A percentile compares a stretch with the other conserved stretches of the same genome.
Conservation (phyloP, 2,329 filamentous ascomycete genomes). For the Stachybotrys echinatus region DNA sequence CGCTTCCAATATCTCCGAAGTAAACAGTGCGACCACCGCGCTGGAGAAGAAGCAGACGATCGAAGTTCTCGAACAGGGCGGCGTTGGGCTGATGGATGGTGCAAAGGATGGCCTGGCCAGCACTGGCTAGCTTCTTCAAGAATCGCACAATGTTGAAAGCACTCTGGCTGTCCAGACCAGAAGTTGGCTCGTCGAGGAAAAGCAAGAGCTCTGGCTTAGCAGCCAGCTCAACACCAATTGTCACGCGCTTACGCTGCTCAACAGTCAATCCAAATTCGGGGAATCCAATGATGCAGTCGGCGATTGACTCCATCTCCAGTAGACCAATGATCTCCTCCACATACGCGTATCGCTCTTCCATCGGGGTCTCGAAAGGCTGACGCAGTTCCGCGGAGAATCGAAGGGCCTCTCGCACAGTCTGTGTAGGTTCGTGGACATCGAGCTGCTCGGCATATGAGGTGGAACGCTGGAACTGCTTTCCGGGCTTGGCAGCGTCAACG, state of each 20-base stretch:
- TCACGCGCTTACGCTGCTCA: constrained; percentile 69
- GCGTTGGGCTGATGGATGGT: constrained; percentile 90
- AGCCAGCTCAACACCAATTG: constrained; percentile 84
- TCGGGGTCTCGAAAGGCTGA: constrained; percentile 48
- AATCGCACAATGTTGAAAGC: constrained; percentile 76
- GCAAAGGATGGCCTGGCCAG: constrained; percentile 82
- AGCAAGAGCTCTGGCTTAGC: constrained; percentile 74
- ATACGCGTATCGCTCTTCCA: constrained; percentile 51
- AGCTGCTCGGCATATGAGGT: constrained; percentile 60
- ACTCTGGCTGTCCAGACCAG: constrained; percentile 57
- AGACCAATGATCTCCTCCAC: constrained; percentile 57
- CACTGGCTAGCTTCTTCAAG: constrained; percentile 69
- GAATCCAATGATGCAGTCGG: constrained; percentile 53
- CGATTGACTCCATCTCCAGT: constrained; percentile 53
- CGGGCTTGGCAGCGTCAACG: constrained; percentile 51
- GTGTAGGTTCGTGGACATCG: constrained; percentile 56
- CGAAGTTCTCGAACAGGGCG: constrained; percentile 82
- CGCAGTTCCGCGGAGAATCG: constrained; percentile 58
- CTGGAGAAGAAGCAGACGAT: constrained; percentile 73
- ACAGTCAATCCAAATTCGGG: constrained; percentile 66
- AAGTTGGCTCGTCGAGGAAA: constrained; percentile 76
- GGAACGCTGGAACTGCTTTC: constrained; percentile 55
- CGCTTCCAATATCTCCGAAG: constrained; percentile 77
- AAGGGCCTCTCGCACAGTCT: constrained; percentile 59
- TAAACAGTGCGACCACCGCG: constrained; percentile 78